Evolutionary conservation across 2,329 filamentous ascomycete species (phyloP).

Genomic region (Alternaria infectoria): DNA sequence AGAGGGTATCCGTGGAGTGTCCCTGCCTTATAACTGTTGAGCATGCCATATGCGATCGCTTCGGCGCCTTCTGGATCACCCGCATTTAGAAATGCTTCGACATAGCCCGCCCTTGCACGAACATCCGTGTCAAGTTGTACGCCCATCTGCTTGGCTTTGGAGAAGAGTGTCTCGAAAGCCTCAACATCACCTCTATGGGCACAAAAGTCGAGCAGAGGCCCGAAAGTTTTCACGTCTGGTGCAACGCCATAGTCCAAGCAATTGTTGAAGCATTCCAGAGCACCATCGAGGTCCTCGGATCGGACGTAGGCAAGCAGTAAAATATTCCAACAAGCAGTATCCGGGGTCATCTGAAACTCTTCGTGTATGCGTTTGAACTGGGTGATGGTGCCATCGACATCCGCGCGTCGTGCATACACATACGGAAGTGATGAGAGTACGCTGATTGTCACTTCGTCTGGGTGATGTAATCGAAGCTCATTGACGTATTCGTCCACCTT

Average conservation of each 20-base stretch:
- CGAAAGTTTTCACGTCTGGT: constrained; percentile 71
- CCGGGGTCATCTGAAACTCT: constrained; percentile 64
- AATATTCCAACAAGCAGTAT: constrained; percentile 73
- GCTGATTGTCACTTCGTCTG: constrained; percentile 13
- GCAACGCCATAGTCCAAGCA: constrained; percentile 58
- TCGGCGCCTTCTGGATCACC: constrained; percentile 52
- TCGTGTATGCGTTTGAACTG: constrained; percentile 68
- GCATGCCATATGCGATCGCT: constrained; percentile 64
- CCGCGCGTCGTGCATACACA: constrained; percentile 72
- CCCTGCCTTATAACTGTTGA: constrained; percentile 50
- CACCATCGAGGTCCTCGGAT: constrained; percentile 70
- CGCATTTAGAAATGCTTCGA: constrained; percentile 66
- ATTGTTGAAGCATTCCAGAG: constrained; percentile 67
- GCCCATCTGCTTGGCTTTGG: constrained; percentile 61
- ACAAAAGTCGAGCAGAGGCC: constrained; percentile 74
- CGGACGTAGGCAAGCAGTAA: constrained; percentile 74
- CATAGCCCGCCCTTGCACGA: constrained; percentile 53
- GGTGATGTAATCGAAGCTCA: constrained; percentile 24
- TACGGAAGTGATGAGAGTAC: constrained; percentile 60
- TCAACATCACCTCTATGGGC: constrained; percentile 75
- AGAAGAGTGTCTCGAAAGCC: constrained; percentile 69
- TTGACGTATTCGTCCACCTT: constrained; percentile 43
- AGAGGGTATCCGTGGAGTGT: constrained; percentile 56
- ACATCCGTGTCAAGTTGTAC: constrained; percentile 30
- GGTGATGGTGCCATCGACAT: constrained; percentile 64